A percentile compares a stretch with the other conserved stretches of the same genome.
phyloP scores from a whole-genome alignment of 805 yeast species.

The Kuraishia borneana region DNA sequence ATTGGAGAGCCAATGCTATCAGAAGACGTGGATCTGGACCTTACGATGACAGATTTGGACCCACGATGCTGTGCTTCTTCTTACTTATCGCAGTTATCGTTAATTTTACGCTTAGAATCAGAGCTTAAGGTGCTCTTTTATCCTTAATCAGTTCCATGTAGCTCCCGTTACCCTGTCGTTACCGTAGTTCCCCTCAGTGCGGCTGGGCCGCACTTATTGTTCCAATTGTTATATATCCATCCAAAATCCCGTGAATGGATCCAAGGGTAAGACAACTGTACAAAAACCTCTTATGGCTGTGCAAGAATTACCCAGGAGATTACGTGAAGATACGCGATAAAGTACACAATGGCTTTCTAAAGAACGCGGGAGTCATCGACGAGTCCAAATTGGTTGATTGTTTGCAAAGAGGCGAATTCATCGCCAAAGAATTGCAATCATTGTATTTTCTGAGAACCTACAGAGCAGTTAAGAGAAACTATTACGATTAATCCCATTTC shows the following conservation, averaged over 20 bases:
- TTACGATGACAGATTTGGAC: constrained; percentile 98
- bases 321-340: constrained; percentile 12
- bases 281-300: constrained; percentile 20
- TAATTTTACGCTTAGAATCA: constrained; percentile 78
- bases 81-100: constrained; percentile 86
- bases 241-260: constrained; percentile 9
- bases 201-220: neutral
- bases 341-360: constrained; percentile 13
- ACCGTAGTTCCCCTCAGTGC: neutral
- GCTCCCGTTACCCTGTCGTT: neutral
- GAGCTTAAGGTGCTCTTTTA: constrained; percentile 23
- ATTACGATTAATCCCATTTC: constrained; percentile 3
- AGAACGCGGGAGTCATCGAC: constrained; percentile 6
- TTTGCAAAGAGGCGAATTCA: constrained; percentile 17
- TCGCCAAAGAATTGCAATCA: constrained; percentile 18
- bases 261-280: constrained; percentile 14
- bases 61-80: constrained; percentile 93
- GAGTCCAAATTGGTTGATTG: constrained; percentile 14
- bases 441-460: constrained; percentile 21
- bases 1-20: constrained; percentile 99
- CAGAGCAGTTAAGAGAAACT: constrained; percentile 17
- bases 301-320: constrained; percentile 26
- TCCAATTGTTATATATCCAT: neutral
- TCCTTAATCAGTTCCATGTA: neutral
- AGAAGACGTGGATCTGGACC: constrained; percentile 98